Base-by-base conservation (phyloP, 768 basidiomycete genomes). In the Podaxis sp. region DNA sequence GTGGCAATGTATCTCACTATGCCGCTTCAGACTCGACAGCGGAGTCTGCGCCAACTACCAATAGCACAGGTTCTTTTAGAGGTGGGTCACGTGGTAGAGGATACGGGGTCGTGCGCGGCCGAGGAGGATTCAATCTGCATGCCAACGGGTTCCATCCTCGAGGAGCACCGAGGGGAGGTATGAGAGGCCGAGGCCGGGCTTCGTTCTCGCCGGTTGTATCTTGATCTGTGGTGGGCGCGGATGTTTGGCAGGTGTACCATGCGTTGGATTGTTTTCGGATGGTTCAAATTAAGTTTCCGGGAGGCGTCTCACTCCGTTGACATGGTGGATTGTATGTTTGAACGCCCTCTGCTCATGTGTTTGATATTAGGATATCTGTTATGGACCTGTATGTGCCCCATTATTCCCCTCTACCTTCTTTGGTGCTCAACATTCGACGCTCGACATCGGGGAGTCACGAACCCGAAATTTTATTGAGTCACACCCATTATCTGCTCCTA, bases 111-210 rank as follows among this genome's bases (percentile, higher is more conserved):
- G 2, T 17, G 22, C 59, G 59, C 30, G 59, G 59, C n/a, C 59
- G 59, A 42, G 57, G 59, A 42, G 57, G 57, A 19, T 61, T 53
- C 19, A 28, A 30, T 22, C 15, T 65, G 12, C 64, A 64, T 44
- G 28, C 59, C 6, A 71, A 75, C 49, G 69, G 67, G 8, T 52
- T 73, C 57, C 56, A 61, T n/a, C 72, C 71, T 30, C 71, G 77
- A 48, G 79, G 77, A 26, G 64, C 48, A 19, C 69, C 70, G 13
- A 68, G 76, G 58, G 75, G 77, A 1, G 71, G 68, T 30, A 75
- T 75, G 61, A 72, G 79, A 59, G 80, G 80, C 24, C 72, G 79
- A 55, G 79, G 77, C 12, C 70, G 79, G 26, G 79, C 77, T 13
- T 70, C 70, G 19, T 68, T 72, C 53, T 66, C 72, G 42, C 56